phyloP scores from a whole-genome alignment of 1,284 basidiomycete species.

The Sporisorium sorghi region DNA sequence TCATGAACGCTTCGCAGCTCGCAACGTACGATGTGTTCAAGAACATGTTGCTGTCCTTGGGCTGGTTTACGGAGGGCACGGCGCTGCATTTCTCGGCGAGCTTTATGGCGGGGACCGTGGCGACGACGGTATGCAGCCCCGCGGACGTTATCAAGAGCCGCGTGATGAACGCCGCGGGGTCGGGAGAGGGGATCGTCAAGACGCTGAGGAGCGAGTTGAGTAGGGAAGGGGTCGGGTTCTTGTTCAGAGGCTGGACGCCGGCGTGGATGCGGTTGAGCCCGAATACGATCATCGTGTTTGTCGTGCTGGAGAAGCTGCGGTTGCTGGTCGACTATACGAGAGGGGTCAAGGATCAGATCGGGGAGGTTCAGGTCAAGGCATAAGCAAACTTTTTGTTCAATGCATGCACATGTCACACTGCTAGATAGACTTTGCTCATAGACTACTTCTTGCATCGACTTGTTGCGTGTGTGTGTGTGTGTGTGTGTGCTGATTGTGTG shows the following conservation, averaged over 20 bases:
- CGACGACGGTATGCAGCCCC: constrained; percentile 70
- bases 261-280: constrained; percentile 71
- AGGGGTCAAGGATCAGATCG: background rate
- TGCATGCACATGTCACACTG: constrained; percentile 4
- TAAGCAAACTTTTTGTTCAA: too few relatives aligned
- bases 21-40: constrained; percentile 73
- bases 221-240: constrained; percentile 71
- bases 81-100: constrained; percentile 71
- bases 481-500: background rate
- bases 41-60: constrained; percentile 69
- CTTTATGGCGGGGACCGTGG: constrained; percentile 73
- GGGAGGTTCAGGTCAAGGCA: constrained; percentile 17
- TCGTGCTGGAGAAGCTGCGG: constrained; percentile 64
- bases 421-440: background rate
- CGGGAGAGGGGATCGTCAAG: constrained; percentile 44
- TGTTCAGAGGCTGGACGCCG: constrained; percentile 74
- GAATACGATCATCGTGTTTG: constrained; percentile 67
- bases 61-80: constrained; percentile 71
- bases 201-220: constrained; percentile 55
- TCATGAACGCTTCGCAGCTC: constrained; percentile 72
- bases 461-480: background rate
- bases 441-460: background rate
- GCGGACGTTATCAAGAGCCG: constrained; percentile 72
- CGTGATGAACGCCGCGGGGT: constrained; percentile 70
- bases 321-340: constrained; percentile 56